A percentile compares a stretch with the other conserved stretches of the same genome.
Conservation (phyloP, 768 basidiomycete genomes). For the Leccinum subtestaceum region DNA sequence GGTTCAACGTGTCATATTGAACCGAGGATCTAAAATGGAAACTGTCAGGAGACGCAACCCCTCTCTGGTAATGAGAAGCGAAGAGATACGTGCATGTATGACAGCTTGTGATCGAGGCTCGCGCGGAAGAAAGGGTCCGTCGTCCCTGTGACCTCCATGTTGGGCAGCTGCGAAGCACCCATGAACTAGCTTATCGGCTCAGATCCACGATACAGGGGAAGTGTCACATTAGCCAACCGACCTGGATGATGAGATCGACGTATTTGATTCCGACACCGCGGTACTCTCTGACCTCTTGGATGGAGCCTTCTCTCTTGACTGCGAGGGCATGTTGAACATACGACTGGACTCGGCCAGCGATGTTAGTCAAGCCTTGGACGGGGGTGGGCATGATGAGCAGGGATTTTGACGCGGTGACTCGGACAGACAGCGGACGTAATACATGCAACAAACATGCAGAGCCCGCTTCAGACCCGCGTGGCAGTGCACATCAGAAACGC, state of each 20-base stretch:
- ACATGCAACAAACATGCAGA: background rate
- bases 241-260: conserved; percentile 58
- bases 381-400: background rate
- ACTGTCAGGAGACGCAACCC: background rate
- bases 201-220: background rate
- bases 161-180: conserved; percentile 65
- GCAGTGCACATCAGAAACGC: background rate
- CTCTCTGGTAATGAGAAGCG: background rate
- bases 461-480: background rate
- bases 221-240: conserved; percentile 19
- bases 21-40: conserved; percentile 57
- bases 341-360: conserved; percentile 9
- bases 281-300: conserved; percentile 32
- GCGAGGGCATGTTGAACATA: background rate
- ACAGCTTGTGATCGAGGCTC: conserved; percentile 58
- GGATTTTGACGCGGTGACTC: background rate
- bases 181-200: conserved; percentile 50
- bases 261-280: conserved; percentile 41
- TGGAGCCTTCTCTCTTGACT: conserved; percentile 27
- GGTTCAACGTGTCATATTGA: conserved; percentile 49
- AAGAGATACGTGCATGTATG: conserved; percentile 53
- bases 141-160: conserved; percentile 61
- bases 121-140: conserved; percentile 76
- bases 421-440: background rate
- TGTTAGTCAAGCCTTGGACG: conserved; percentile 14